phyloP scores from a whole-genome alignment of 495 filamentous ascomycete genomes.

The Entonaema liquescens region DNA sequence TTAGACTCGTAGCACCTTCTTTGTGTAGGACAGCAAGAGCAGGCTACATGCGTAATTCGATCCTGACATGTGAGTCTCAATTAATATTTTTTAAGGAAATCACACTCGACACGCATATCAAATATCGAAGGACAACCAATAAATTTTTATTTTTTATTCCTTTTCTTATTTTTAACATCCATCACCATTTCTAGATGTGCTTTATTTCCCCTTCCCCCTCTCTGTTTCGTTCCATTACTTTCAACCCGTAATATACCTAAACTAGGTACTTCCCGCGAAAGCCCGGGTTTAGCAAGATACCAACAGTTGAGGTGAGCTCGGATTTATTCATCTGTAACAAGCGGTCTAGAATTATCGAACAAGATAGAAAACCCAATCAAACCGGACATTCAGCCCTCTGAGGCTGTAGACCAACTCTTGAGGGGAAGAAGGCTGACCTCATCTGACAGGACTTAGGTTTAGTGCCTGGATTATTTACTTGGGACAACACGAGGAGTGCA shows the following conservation, averaged over 20 bases:
- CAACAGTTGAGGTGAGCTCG: constrained; percentile 1
- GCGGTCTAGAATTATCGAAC: neutral
- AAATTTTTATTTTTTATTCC: neutral
- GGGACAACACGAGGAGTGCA: neutral
- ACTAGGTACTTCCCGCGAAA: constrained; percentile 2
- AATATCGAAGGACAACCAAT: constrained; percentile 1
- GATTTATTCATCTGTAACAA: neutral
- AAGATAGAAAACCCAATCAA: constrained; percentile 1
- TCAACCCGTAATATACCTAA: neutral
- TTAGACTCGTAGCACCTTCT: constrained; percentile 4
- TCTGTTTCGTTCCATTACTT: neutral
- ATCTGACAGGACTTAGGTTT: constrained; percentile 20
- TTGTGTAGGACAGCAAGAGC: constrained; percentile 12
- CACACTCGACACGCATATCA: constrained; percentile 5
- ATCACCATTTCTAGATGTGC: constrained; percentile 1
- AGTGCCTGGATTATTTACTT: constrained; percentile 21
- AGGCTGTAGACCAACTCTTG: neutral
- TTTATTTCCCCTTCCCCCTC: neutral
- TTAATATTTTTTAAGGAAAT: constrained; percentile 6
- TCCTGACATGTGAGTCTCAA: constrained; percentile 31
- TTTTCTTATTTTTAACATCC: neutral
- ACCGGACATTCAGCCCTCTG: constrained; percentile 13
- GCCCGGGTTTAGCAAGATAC: neutral
- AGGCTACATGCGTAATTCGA: constrained; percentile 24
- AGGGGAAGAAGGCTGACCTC: constrained; percentile 16